These are phyloP conservation scores for Oehlia diaphana DNA, from an alignment of 192 early-diverging fungal genomes.

Conservation along the genomic window DNA sequence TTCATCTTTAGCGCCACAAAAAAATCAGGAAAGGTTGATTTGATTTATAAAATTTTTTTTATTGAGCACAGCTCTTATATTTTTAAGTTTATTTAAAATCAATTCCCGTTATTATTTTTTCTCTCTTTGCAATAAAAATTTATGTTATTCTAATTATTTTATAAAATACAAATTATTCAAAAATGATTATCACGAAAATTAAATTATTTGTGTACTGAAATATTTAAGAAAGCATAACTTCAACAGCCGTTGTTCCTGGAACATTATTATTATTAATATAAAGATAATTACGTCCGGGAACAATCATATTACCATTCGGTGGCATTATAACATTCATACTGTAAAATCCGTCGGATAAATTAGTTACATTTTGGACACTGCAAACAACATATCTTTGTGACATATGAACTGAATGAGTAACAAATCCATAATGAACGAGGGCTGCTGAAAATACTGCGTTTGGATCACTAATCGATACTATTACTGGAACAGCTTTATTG, in stretches of 20 bases:
- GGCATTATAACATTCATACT: constrained; percentile 42
- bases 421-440: constrained; percentile 51
- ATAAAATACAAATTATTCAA: too few relatives aligned
- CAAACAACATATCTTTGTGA: constrained; percentile 44
- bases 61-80: too few relatives aligned
- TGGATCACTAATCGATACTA: constrained; percentile 24
- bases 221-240: background rate
- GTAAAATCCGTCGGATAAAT: background rate
- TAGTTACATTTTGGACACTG: constrained; percentile 6
- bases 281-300: constrained; percentile 53
- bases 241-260: constrained; percentile 28
- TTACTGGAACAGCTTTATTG: constrained; percentile 26
- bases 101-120: too few relatives aligned
- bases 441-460: constrained; percentile 42
- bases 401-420: constrained; percentile 58
- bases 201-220: background rate
- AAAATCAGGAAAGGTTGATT: too few relatives aligned
- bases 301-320: constrained; percentile 54
- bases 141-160: too few relatives aligned
- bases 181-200: too few relatives aligned
- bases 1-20: too few relatives aligned
- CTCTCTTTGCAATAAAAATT: too few relatives aligned
- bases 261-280: constrained; percentile 53
- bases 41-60: too few relatives aligned
- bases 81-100: too few relatives aligned